These are phyloP conservation scores for Amauroascus verrucosus DNA, from an alignment of 2,329 filamentous ascomycete species.

Conservation along the genomic window DNA sequence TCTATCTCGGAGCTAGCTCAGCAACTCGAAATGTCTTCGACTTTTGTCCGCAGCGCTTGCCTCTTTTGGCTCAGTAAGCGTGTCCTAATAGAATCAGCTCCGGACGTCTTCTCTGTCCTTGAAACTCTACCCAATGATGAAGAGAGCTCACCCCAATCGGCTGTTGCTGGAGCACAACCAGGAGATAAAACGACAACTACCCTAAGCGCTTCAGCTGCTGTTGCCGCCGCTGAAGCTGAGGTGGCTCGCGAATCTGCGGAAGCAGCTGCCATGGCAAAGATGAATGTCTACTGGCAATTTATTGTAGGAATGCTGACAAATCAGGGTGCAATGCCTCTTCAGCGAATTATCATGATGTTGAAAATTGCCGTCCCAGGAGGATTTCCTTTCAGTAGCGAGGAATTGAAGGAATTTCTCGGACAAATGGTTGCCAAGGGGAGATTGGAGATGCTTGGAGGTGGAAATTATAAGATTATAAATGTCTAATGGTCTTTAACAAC, in stretches of 20 bases:
- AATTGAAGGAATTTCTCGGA: constrained; percentile 67
- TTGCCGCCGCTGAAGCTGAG: constrained; percentile 31
- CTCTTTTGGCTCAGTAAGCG: constrained; percentile 54
- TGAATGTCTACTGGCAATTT: constrained; percentile 77
- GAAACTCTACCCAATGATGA: constrained; percentile 40
- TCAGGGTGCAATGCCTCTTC: constrained; percentile 69
- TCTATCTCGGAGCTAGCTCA: constrained; percentile 38
- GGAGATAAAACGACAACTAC: background rate
- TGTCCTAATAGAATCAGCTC: constrained; percentile 39
- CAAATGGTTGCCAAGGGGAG: constrained; percentile 65
- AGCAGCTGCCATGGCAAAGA: constrained; percentile 56
- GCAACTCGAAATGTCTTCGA: constrained; percentile 45
- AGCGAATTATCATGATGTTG: constrained; percentile 85
- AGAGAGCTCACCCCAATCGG: constrained; percentile 3
- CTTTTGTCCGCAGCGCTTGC: constrained; percentile 50
- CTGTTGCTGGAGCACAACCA: constrained; percentile 4
- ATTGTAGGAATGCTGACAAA: constrained; percentile 94
- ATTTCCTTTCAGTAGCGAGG: constrained; percentile 81
- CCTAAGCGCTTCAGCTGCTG: constrained; percentile 15
- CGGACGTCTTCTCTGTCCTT: constrained; percentile 47
- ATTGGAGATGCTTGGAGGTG: constrained; percentile 55
- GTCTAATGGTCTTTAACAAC: background rate
- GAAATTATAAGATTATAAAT: constrained; percentile 52
- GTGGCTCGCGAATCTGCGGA: constrained; percentile 39
- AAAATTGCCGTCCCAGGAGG: constrained; percentile 81